These are phyloP conservation scores for Thalassiosira livingstoniorum DNA, from an alignment of 352 stramenopile genomes.

Conservation along the genomic window DNA sequence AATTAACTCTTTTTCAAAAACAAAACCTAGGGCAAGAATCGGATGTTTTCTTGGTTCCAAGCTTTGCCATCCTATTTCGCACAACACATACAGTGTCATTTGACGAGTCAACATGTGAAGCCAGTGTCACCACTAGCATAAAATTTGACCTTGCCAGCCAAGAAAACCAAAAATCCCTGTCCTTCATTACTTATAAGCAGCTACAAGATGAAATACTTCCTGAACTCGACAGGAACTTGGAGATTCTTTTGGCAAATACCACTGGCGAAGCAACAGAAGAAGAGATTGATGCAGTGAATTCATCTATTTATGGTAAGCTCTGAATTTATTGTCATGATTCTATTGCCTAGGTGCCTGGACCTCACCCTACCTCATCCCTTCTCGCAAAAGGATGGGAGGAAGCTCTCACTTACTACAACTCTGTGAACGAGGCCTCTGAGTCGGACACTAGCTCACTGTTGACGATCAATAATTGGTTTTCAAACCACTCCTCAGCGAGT, in stretches of 20 bases:
- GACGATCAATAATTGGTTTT: too few species aligned
- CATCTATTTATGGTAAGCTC: too few species aligned
- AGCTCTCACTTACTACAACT: too few species aligned
- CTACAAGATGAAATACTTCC: slow-evolving; percentile 11
- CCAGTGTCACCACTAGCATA: neutral
- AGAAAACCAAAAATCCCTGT: slow-evolving; percentile 17
- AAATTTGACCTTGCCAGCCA: slow-evolving; percentile 10
- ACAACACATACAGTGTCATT: slow-evolving; percentile 14
- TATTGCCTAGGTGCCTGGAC: too few species aligned
- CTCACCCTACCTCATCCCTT: too few species aligned
- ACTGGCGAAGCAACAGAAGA: too few species aligned
- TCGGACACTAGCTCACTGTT: neutral
- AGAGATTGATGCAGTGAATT: neutral
- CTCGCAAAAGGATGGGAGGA: too few species aligned
- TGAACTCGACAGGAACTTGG: slow-evolving; percentile 13
- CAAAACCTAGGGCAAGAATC: too few species aligned
- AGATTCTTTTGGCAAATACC: neutral
- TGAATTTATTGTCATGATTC: too few species aligned
- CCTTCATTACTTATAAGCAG: slow-evolving; percentile 2
- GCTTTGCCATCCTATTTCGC: slow-evolving; percentile 14
- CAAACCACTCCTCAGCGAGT: too few species aligned
- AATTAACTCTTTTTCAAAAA: too few species aligned
- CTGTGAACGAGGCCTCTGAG: too few species aligned
- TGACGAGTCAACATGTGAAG: neutral
- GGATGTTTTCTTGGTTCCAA: slow-evolving; percentile 35